A percentile compares a stretch with the other conserved stretches of the same genome.
These are phyloP conservation scores for Metschnikowia reukaufii DNA, from an alignment of 805 yeast genomes.

Conservation along the genomic window DNA sequence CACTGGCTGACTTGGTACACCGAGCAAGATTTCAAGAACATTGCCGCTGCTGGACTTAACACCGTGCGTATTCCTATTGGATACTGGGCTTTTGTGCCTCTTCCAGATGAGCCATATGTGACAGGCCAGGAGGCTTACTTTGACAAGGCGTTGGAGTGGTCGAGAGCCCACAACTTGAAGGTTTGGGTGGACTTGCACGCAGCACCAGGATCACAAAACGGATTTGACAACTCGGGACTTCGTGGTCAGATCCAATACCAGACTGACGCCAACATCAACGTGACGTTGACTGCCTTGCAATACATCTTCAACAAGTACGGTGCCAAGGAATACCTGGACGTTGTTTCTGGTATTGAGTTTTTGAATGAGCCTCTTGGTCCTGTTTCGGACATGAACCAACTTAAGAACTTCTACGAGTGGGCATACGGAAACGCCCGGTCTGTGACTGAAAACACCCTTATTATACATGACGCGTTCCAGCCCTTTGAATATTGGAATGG, in stretches of 20 bases:
- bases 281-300: constrained; percentile 57
- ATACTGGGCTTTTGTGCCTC: constrained; percentile 81
- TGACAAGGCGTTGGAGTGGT: constrained; percentile 79
- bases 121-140: constrained; percentile 74
- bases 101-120: constrained; percentile 78
- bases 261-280: constrained; percentile 16
- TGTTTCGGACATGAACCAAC: constrained; percentile 52
- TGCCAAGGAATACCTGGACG: constrained; percentile 57
- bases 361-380: constrained; percentile 90
- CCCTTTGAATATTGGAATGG: constrained; percentile 58
- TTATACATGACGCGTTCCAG: constrained; percentile 84
- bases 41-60: constrained; percentile 67
- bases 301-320: constrained; percentile 66
- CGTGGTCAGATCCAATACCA: constrained; percentile 48
- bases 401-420: constrained; percentile 58
- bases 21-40: constrained; percentile 65
- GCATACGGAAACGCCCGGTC: constrained; percentile 71
- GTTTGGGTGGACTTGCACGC: constrained; percentile 95
- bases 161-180: constrained; percentile 55
- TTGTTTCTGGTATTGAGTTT: constrained; percentile 79
- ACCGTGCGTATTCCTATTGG: constrained; percentile 90
- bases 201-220: constrained; percentile 96
- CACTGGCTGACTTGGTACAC: constrained; percentile 84
- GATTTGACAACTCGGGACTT: constrained; percentile 90
- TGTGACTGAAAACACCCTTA: constrained; percentile 47